Percentiles rank a stretch among this genome's conserved stretches.
Evolutionary conservation across 2,329 filamentous ascomycete genomes (phyloP).

Genomic region (Xylariales sp.): DNA sequence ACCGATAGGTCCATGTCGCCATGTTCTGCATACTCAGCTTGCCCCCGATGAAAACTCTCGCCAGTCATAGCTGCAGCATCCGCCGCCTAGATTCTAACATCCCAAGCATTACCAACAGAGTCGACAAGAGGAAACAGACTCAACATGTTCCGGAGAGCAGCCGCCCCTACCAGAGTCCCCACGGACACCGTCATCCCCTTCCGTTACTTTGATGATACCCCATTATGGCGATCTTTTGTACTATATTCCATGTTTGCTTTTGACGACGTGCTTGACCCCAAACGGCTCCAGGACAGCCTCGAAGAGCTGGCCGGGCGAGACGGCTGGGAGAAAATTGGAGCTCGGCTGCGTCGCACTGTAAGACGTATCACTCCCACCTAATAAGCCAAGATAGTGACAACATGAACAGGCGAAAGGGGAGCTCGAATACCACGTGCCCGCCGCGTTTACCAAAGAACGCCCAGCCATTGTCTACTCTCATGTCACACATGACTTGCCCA

Average conservation of each 20-base stretch:
- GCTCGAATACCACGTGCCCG: conserved; percentile 38
- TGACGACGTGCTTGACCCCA: conserved; percentile 18
- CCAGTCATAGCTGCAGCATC: neutral
- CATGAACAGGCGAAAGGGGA: neutral
- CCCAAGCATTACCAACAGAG: neutral
- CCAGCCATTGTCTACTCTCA: conserved; percentile 31
- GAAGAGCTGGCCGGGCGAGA: conserved; percentile 17
- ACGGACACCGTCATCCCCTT: conserved; percentile 2
- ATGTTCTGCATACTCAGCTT: neutral
- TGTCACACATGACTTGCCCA: conserved; percentile 22
- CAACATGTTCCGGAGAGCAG: conserved; percentile 1
- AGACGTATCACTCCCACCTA: neutral
- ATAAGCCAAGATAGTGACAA: neutral
- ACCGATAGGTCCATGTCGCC: neutral
- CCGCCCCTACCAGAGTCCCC: conserved; percentile 1
- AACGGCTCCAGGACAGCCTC: conserved; percentile 17
- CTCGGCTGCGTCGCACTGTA: conserved; percentile 18
- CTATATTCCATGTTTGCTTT: conserved; percentile 18
- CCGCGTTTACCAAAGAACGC: conserved; percentile 27
- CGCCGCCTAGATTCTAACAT: neutral
- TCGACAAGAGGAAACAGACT: neutral
- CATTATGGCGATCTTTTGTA: conserved; percentile 16
- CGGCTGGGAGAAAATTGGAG: conserved; percentile 21
- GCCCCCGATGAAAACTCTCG: neutral
- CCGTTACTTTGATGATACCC: conserved; percentile 15